Percentiles rank a stretch among this genome's conserved stretches.
These are phyloP conservation scores for Sarocladium strictum DNA, from an alignment of 2,329 filamentous ascomycete species.

Conservation along the genomic window DNA sequence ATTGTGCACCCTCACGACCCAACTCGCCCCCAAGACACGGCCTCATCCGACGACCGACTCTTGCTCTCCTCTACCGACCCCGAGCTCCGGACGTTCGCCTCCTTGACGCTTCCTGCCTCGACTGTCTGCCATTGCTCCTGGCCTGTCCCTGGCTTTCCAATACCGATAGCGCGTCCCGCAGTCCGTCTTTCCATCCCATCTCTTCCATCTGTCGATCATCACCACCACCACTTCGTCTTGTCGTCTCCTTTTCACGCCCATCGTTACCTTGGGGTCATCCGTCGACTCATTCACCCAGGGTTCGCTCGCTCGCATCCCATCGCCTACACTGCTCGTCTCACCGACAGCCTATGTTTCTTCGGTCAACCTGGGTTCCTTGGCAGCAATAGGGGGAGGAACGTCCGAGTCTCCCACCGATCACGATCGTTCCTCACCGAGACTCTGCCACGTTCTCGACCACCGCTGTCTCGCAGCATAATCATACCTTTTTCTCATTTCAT, in stretches of 20 bases:
- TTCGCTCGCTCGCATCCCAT: conserved; percentile 1
- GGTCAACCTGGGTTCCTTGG: not conserved
- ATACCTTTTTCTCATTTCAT: too few species aligned
- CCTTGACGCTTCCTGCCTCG: conserved; percentile 5
- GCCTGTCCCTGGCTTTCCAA: not conserved
- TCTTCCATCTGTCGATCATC: not conserved
- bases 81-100: not conserved
- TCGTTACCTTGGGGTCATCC: conserved; percentile 5
- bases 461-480: not conserved
- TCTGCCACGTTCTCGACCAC: not conserved
- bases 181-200: conserved; percentile 1
- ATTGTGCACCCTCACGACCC: not conserved
- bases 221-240: not conserved
- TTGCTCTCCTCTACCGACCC: not conserved
- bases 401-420: not conserved
- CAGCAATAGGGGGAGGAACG: conserved; percentile 5
- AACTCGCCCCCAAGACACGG: not conserved
- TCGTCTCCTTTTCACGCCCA: conserved; percentile 1
- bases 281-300: not conserved
- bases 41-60: not conserved
- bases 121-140: conserved; percentile 6
- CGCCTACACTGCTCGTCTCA: not conserved
- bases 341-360: conserved; percentile 2
- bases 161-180: conserved; percentile 5
- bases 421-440: conserved; percentile 8